These are phyloP conservation scores for Plasmodium berghei DNA, from an alignment of 169 alveolate species.

Conservation along the genomic window DNA sequence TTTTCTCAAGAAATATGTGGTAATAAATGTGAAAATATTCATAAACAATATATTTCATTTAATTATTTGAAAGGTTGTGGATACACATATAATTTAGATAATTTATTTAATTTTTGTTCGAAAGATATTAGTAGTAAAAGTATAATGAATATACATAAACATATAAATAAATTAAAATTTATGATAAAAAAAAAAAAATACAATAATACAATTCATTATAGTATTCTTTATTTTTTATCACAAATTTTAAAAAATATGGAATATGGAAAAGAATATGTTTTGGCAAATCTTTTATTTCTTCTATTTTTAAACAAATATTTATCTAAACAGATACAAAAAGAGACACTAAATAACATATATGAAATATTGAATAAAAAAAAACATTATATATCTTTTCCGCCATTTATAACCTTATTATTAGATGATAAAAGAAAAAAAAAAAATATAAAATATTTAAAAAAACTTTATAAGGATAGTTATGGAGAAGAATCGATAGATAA, in stretches of 20 bases:
- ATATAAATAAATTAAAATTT: conserved; percentile 26
- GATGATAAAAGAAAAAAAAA: conserved; percentile 47
- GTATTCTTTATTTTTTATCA: conserved; percentile 19
- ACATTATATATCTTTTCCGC: conserved; percentile 42
- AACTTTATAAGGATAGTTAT: conserved; percentile 3
- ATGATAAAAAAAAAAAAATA: conserved; percentile 19
- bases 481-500: background rate
- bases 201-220: conserved; percentile 16
- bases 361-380: conserved; percentile 56
- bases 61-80: too few relatives aligned
- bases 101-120: conserved; percentile 12
- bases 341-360: conserved; percentile 33
- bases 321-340: conserved; percentile 32
- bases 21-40: too few relatives aligned
- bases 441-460: conserved; percentile 18
- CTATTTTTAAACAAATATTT: conserved; percentile 18
- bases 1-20: too few relatives aligned
- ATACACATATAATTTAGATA: background rate
- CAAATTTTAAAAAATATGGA: conserved; percentile 17
- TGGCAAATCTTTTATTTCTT: conserved; percentile 20
- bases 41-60: too few relatives aligned
- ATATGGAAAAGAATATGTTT: background rate
- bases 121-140: conserved; percentile 34
- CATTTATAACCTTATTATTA: conserved; percentile 44
- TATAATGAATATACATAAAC: conserved; percentile 19